Percentiles rank a stretch among this genome's conserved stretches.
Conservation (phyloP, 768 basidiomycete species). For the Leucosporidium yakuticum region DNA sequence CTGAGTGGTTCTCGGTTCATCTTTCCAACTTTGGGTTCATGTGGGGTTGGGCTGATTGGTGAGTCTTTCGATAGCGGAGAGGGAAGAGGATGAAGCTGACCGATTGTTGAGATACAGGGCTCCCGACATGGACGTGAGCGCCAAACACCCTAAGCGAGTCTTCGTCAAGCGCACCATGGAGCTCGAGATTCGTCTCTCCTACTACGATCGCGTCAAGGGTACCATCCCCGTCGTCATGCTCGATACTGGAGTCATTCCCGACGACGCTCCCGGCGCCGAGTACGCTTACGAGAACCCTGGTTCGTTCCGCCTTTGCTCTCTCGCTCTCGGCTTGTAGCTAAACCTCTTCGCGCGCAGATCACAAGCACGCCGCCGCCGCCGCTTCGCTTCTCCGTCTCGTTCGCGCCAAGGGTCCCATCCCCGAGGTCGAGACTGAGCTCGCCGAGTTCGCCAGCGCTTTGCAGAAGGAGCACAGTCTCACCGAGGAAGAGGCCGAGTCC, state of each 20-base stretch:
- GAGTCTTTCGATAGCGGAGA: conserved; percentile 41
- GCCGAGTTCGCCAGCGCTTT: conserved; percentile 65
- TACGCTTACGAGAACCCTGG: conserved; percentile 69
- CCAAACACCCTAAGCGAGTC: conserved; percentile 75
- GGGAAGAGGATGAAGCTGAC: not conserved
- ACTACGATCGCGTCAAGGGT: conserved; percentile 84
- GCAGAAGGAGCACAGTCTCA: conserved; percentile 57
- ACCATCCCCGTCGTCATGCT: conserved; percentile 81
- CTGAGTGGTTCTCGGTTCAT: conserved; percentile 93
- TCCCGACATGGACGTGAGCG: conserved; percentile 66
- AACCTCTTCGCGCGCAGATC: conserved; percentile 48
- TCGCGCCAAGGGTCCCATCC: conserved; percentile 57
- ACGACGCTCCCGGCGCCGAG: conserved; percentile 67
- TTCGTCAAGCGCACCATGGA: conserved; percentile 84
- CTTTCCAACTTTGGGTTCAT: conserved; percentile 97
- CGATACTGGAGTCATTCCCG: conserved; percentile 59
- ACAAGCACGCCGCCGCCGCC: conserved; percentile 73
- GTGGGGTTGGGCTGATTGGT: conserved; percentile 99
- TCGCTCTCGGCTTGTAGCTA: not conserved
- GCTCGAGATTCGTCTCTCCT: conserved; percentile 82
- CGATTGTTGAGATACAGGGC: conserved; percentile 55
- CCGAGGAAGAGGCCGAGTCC: conserved; percentile 59
- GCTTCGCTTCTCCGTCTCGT: conserved; percentile 70
- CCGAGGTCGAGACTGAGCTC: conserved; percentile 74
- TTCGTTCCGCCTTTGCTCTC: not conserved